These are phyloP conservation scores for Pharnaceum exiguum DNA, from an alignment of 148 eudicot genomes.

Conservation along the genomic window DNA sequence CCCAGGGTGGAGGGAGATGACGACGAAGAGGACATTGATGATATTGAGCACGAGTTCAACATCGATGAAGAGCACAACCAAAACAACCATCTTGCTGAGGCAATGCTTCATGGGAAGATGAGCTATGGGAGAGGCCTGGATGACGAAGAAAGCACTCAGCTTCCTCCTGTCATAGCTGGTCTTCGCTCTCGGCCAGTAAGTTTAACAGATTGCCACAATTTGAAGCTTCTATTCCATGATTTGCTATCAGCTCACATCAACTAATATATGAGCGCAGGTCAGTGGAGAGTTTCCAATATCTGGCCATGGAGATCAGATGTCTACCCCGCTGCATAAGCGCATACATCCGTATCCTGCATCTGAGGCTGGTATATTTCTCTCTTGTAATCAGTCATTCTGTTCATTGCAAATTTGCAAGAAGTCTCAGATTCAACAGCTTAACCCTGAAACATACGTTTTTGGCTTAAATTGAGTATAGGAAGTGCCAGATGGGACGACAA, in stretches of 20 bases:
- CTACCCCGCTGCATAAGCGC: constrained; percentile 59
- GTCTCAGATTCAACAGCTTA: not conserved
- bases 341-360: constrained; percentile 72
- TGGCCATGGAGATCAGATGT: constrained; percentile 45
- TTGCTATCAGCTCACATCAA: not conserved
- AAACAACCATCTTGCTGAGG: constrained; percentile 78
- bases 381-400: not conserved
- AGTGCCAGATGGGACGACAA: constrained; percentile 85
- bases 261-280: constrained; percentile 41
- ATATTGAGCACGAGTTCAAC: constrained; percentile 88
- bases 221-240: not conserved
- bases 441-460: not conserved
- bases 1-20: constrained; percentile 99
- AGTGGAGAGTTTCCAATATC: constrained; percentile 83
- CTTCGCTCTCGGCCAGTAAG: constrained; percentile 67
- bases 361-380: constrained; percentile 68
- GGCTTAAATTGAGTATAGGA: constrained; percentile 34
- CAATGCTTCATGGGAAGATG: constrained; percentile 97
- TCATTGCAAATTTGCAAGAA: not conserved
- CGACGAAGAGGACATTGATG: constrained; percentile 93
- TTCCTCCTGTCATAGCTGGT: constrained; percentile 76
- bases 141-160: constrained; percentile 64
- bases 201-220: not conserved
- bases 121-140: constrained; percentile 92
- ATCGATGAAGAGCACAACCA: constrained; percentile 60